Percentiles rank a stretch among this genome's conserved stretches.
These are phyloP conservation scores for Scheffersomyces ergatensis DNA, from an alignment of 805 yeast species.

Conservation along the genomic window DNA sequence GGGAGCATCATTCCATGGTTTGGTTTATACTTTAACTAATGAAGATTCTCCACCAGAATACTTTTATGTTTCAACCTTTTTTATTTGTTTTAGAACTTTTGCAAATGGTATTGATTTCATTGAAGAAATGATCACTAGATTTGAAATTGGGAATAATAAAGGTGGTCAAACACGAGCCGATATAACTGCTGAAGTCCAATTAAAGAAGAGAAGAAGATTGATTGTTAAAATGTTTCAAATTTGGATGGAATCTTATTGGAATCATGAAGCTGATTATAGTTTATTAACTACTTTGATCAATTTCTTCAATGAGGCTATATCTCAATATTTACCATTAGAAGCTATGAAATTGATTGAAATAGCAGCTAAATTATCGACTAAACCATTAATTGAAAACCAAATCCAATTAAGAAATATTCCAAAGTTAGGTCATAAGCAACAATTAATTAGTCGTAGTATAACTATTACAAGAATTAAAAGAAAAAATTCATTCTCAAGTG, in stretches of 20 bases:
- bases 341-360: slow-evolving; percentile 59
- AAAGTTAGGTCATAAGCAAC: slow-evolving; percentile 17
- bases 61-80: slow-evolving; percentile 69
- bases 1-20: slow-evolving; percentile 71
- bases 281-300: slow-evolving; percentile 69
- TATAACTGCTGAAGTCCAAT: slow-evolving; percentile 25
- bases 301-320: slow-evolving; percentile 76
- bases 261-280: slow-evolving; percentile 54
- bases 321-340: slow-evolving; percentile 61
- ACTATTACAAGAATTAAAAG: slow-evolving; percentile 33
- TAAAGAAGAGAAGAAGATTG: slow-evolving; percentile 62
- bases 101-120: slow-evolving; percentile 64
- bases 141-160: slow-evolving; percentile 46
- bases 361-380: slow-evolving; percentile 58
- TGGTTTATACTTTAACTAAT: slow-evolving; percentile 64
- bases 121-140: slow-evolving; percentile 64
- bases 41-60: slow-evolving; percentile 63
- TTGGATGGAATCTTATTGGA: slow-evolving; percentile 94
- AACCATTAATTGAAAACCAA: slow-evolving; percentile 48
- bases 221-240: slow-evolving; percentile 68
- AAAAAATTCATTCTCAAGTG: slow-evolving; percentile 27
- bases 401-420: slow-evolving; percentile 4
- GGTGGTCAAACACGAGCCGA: slow-evolving; percentile 10
- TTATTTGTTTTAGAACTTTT: slow-evolving; percentile 73
- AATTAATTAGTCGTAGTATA: slow-evolving; percentile 51